Percentiles rank a stretch among this genome's conserved stretches.
Conservation (phyloP, 306 rosid genomes). For the Citrullus colocynthis region DNA sequence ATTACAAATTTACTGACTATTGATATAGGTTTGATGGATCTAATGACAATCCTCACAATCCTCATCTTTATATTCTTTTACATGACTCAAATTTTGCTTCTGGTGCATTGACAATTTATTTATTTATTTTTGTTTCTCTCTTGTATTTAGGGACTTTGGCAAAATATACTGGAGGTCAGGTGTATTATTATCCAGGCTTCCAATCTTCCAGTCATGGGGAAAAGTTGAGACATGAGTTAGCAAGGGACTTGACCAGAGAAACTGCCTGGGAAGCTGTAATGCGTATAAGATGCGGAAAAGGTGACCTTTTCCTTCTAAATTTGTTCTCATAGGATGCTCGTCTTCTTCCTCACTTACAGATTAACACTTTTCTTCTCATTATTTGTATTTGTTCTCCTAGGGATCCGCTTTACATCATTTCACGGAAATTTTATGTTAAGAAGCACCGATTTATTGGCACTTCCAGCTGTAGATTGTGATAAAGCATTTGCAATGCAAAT, state of each 20-base stretch:
- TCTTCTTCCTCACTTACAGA: neutral
- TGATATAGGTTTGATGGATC: neutral
- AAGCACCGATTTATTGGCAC: slow-evolving; percentile 89
- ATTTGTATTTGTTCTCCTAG: slow-evolving; percentile 27
- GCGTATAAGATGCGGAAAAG: slow-evolving; percentile 97
- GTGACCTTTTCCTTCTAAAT: slow-evolving; percentile 23
- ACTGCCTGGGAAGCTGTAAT: slow-evolving; percentile 99
- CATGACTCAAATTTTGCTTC: neutral
- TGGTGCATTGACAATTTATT: neutral
- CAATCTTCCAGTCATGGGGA: slow-evolving; percentile 76
- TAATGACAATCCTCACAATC: neutral
- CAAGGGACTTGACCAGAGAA: slow-evolving; percentile 92
- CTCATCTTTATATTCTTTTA: neutral
- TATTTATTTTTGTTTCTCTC: slow-evolving; percentile 1
- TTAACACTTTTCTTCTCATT: slow-evolving; percentile 12
- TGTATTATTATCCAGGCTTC: slow-evolving; percentile 71
- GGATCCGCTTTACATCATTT: slow-evolving; percentile 85
- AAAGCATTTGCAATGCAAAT: slow-evolving; percentile 95
- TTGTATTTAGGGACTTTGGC: slow-evolving; percentile 76
- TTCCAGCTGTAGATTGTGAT: slow-evolving; percentile 98
- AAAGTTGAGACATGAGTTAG: slow-evolving; percentile 79
- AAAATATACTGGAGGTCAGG: slow-evolving; percentile 95
- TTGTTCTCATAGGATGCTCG: neutral
- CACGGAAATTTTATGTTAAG: slow-evolving; percentile 98
- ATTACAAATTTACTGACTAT: neutral